Evolutionary conservation across 345 rosid species (phyloP), one percentile per base, ranked within the genome.

Genomic region (Lumnitzera littorea): DNA sequence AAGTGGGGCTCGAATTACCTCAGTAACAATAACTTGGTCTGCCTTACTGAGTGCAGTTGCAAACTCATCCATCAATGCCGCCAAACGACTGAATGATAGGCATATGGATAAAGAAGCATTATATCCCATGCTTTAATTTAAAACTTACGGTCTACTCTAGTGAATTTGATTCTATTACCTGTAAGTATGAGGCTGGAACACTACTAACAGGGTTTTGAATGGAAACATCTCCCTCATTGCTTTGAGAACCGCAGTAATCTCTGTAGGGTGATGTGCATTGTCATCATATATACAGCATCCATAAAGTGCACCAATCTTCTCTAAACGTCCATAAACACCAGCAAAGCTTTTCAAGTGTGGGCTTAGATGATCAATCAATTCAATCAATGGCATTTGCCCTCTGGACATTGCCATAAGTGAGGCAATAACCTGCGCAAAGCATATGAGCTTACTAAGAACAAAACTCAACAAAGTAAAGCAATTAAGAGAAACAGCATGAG

Each of bases 261-360:
- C 80, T 24, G 70, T 71, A 48, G 80, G 80, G 65, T 76, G 76
- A 68, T 76, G 80, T 7, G 80, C 80, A 71, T 20, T 20, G 55
- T 71, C 73, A 46, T 76, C 66, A 6, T 68, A 71, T 58, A 65
- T 47, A 47, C 65, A 51, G 23, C 80, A 71, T 62, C 76, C 66
- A 0, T 59, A 53, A 49, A 60, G 51, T 54, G 60, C 57, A 20
- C 76, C 76, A 50, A 71, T 60, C 76, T 50, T 54, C 57, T 75
- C 62, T 51, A 71, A 75, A 12, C 66, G 66, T 62, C 76, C 65
- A 27, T 66, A 71, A 17, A 75, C 51, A 24, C 76, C 80, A 16
- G 52, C 17, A 56, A 71, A 75, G 43, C 68, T 11, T 55, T 23
- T 31, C 51, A 76, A 65, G 56, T 65, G 70, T 24, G 60, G 54